phyloP scores from a whole-genome alignment of 176 grass and related monocot genomes.

The Avena atlantica region DNA sequence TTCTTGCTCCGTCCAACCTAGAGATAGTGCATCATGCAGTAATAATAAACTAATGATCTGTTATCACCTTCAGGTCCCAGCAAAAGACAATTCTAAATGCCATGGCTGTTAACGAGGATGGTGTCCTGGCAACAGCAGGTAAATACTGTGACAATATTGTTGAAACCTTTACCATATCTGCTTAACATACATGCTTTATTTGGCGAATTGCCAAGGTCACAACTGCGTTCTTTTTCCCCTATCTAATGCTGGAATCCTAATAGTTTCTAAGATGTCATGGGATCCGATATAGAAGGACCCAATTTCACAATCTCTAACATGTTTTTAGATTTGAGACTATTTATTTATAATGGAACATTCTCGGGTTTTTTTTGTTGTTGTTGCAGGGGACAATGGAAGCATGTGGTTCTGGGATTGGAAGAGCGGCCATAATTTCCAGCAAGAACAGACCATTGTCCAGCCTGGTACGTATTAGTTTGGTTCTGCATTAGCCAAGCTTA shows the following conservation, averaged over 20 bases:
- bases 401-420: slow-evolving; percentile 99
- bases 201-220: background rate
- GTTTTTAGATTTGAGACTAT: background rate
- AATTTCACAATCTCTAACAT: background rate
- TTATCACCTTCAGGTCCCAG: slow-evolving; percentile 64
- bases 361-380: slow-evolving; percentile 13
- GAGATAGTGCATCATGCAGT: background rate
- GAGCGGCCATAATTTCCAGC: slow-evolving; percentile 98
- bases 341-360: background rate
- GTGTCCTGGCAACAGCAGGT: slow-evolving; percentile 87
- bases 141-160: slow-evolving; percentile 12
- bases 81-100: slow-evolving; percentile 94
- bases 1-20: background rate
- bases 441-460: slow-evolving; percentile 92
- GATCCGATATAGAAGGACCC: slow-evolving; percentile 2
- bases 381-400: slow-evolving; percentile 95
- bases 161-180: background rate
- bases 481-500: too few species aligned
- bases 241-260: background rate
- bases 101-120: slow-evolving; percentile 97
- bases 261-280: background rate
- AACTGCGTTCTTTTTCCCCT: background rate
- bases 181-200: slow-evolving; percentile 1
- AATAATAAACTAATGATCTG: background rate
- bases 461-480: slow-evolving; percentile 60